These are phyloP conservation scores for Kwoniella botswanensis DNA, from an alignment of 768 basidiomycete species.

Conservation along the genomic window DNA sequence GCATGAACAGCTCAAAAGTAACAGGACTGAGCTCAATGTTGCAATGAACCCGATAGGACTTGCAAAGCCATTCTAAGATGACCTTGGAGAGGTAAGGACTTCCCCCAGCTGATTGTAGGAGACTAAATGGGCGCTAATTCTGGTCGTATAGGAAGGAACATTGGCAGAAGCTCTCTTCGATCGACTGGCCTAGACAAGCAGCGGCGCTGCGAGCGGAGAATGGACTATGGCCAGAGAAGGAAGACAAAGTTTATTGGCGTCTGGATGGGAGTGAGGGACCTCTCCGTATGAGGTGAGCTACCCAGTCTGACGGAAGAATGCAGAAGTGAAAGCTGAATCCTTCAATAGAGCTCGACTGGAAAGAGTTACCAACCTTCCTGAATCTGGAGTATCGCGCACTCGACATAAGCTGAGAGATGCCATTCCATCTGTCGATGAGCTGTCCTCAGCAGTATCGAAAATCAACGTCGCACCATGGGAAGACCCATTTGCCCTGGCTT, in stretches of 20 bases:
- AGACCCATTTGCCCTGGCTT: slow-evolving; percentile 54
- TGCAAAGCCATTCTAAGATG: slow-evolving; percentile 50
- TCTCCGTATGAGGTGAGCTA: slow-evolving; percentile 73
- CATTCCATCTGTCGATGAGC: slow-evolving; percentile 52
- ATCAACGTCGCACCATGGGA: slow-evolving; percentile 55
- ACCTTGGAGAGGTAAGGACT: slow-evolving; percentile 48
- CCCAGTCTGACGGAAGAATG: background rate
- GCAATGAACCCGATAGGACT: slow-evolving; percentile 16
- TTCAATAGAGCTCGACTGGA: slow-evolving; percentile 43
- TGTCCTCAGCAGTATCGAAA: slow-evolving; percentile 52
- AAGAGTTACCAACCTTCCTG: slow-evolving; percentile 32
- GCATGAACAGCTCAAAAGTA: no score
- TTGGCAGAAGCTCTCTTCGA: slow-evolving; percentile 66
- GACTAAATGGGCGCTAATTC: slow-evolving; percentile 17
- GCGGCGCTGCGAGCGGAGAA: slow-evolving; percentile 72
- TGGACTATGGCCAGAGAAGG: slow-evolving; percentile 76
- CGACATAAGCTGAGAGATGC: slow-evolving; percentile 49
- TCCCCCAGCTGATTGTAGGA: no score
- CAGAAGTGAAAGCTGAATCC: background rate
- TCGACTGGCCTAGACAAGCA: slow-evolving; percentile 63
- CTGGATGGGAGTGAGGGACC: slow-evolving; percentile 93
- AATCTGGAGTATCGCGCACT: slow-evolving; percentile 32
- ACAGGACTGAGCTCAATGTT: no score
- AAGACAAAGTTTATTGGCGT: slow-evolving; percentile 67
- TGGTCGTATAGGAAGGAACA: slow-evolving; percentile 69